phyloP scores from a whole-genome alignment of 768 basidiomycete species.

The Cyclocybe cylindracea region DNA sequence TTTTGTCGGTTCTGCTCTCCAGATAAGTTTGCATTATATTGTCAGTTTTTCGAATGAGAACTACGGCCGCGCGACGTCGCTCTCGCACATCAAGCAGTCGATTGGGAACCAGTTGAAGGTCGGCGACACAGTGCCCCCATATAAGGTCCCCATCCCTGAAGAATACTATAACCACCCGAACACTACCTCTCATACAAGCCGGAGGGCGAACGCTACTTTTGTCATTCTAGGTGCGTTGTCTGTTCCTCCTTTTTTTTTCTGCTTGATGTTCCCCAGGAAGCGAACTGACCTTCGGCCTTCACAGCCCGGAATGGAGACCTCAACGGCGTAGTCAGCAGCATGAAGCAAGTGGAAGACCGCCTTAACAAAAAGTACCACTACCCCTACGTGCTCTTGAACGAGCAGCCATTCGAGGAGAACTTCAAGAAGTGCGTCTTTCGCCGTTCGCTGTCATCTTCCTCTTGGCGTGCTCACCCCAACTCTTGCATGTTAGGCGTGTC shows the following conservation, averaged over 20 bases:
- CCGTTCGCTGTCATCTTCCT: background rate
- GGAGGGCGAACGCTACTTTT: conserved; percentile 81
- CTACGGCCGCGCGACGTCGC: conserved; percentile 61
- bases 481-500: conserved; percentile 42
- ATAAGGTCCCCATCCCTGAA: conserved; percentile 61
- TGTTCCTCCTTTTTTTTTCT: background rate
- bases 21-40: conserved; percentile 64
- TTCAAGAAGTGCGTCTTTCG: conserved; percentile 60
- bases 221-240: conserved; percentile 62
- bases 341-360: conserved; percentile 81
- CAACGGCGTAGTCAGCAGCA: conserved; percentile 58
- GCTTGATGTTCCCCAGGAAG: background rate
- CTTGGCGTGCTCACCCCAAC: background rate
- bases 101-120: conserved; percentile 22
- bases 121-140: conserved; percentile 35
- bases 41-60: conserved; percentile 65
- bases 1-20: background rate
- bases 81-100: conserved; percentile 42
- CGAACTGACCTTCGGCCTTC: background rate
- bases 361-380: conserved; percentile 90
- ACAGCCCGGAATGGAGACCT: conserved; percentile 63
- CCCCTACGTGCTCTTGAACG: conserved; percentile 88
- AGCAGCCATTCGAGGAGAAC: conserved; percentile 66
- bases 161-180: conserved; percentile 52
- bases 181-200: conserved; percentile 36